A percentile compares a stretch with the other conserved stretches of the same genome.
Conservation (phyloP, 1,284 basidiomycete species). For the Volvariella volvacea region DNA sequence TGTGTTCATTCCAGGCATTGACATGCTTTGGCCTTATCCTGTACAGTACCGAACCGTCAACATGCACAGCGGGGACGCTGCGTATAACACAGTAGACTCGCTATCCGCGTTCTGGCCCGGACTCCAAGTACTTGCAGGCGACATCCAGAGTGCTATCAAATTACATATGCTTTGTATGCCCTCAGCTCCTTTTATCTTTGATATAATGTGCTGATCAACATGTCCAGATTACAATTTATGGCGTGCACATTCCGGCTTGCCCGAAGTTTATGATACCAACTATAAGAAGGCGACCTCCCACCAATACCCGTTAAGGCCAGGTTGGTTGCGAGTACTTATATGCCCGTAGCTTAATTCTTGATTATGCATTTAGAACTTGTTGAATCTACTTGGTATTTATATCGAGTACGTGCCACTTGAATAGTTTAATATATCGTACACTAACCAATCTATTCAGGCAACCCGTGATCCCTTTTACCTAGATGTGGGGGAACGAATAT, state of each 20-base stretch:
- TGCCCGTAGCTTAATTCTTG: slow-evolving; percentile 3
- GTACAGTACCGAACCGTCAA: slow-evolving; percentile 74
- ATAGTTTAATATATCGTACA: background rate
- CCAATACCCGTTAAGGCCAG: slow-evolving; percentile 81
- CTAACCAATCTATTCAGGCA: slow-evolving; percentile 64
- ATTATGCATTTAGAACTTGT: slow-evolving; percentile 64
- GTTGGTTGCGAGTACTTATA: slow-evolving; percentile 24
- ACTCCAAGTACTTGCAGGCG: slow-evolving; percentile 83
- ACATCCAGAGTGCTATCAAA: slow-evolving; percentile 84
- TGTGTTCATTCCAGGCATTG: slow-evolving; percentile 36
- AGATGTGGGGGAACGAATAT: slow-evolving; percentile 79
- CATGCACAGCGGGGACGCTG: slow-evolving; percentile 67
- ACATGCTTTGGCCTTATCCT: background rate
- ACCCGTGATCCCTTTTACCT: slow-evolving; percentile 90
- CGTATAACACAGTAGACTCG: slow-evolving; percentile 73
- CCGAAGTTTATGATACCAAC: slow-evolving; percentile 84
- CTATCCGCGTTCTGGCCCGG: slow-evolving; percentile 87
- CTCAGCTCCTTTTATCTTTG: slow-evolving; percentile 2
- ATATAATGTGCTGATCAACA: slow-evolving; percentile 3
- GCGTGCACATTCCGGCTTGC: slow-evolving; percentile 77
- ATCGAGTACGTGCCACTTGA: slow-evolving; percentile 50
- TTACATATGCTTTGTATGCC: slow-evolving; percentile 73
- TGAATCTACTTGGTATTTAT: slow-evolving; percentile 92
- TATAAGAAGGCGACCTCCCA: slow-evolving; percentile 67
- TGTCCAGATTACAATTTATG: slow-evolving; percentile 82